A percentile compares a stretch with the other conserved stretches of the same genome.
Conservation (phyloP, 192 early-diverging fungal species). For the Powellomyces hirtus region DNA sequence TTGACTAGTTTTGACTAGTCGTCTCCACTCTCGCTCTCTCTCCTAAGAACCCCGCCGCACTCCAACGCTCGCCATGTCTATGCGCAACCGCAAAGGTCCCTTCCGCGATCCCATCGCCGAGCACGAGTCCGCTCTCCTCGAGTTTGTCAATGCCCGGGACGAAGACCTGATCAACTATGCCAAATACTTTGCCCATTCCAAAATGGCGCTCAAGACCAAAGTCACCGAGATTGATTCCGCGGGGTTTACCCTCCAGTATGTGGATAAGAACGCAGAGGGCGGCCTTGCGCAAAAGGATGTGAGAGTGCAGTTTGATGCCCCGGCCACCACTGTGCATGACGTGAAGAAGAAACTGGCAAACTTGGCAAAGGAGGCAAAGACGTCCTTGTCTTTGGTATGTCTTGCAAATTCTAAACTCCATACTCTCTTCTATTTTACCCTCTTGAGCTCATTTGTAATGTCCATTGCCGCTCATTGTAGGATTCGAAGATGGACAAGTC, state of each 20-base stretch:
- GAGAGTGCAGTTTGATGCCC: conserved; percentile 10
- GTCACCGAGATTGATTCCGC: conserved; percentile 17
- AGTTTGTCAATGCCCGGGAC: conserved; percentile 3
- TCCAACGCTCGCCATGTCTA: too few relatives aligned
- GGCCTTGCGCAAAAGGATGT: conserved; percentile 13
- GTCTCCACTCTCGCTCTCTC: too few relatives aligned
- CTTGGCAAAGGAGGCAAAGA: conserved; percentile 13
- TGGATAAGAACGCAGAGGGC: conserved; percentile 11
- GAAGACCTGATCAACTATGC: conserved; percentile 4
- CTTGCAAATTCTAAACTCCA: too few relatives aligned
- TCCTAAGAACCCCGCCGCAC: too few relatives aligned
- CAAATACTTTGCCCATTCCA: conserved; percentile 25
- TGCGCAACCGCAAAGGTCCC: conserved; percentile 8
- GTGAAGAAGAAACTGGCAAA: neutral
- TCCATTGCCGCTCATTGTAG: neutral
- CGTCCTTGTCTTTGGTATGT: conserved; percentile 13
- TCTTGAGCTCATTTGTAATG: too few relatives aligned
- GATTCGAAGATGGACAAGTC: conserved; percentile 3
- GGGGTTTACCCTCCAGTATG: conserved; percentile 24
- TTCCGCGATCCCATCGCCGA: conserved; percentile 10
- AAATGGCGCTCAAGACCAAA: neutral
- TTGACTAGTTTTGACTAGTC: too few relatives aligned
- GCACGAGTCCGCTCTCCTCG: conserved; percentile 4
- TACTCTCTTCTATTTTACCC: too few relatives aligned
- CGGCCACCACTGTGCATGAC: neutral